A percentile compares a stretch with the other conserved stretches of the same genome.
These are phyloP conservation scores for Lophium mytilinum DNA, from an alignment of 495 filamentous ascomycete genomes.

Conservation along the genomic window DNA sequence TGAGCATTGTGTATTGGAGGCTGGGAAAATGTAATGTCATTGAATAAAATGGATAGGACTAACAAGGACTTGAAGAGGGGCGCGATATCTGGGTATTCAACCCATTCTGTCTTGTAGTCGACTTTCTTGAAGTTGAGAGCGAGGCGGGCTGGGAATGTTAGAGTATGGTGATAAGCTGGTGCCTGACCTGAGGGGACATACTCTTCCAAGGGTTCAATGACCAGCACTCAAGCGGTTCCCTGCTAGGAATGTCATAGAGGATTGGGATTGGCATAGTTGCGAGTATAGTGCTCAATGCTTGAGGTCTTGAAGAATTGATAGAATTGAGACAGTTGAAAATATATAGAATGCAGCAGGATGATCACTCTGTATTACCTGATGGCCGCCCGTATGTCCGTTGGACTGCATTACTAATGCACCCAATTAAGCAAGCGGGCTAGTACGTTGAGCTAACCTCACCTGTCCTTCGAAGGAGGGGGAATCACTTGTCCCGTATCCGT, in stretches of 20 bases:
- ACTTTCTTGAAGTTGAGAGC: constrained; percentile 54
- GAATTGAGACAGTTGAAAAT: not conserved
- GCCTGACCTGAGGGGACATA: not conserved
- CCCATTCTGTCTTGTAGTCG: constrained; percentile 57
- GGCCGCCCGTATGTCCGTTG: too few relatives aligned
- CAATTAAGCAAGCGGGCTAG: too few relatives aligned
- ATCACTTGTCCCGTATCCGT: too few relatives aligned
- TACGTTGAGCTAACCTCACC: too few relatives aligned
- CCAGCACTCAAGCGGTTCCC: constrained; percentile 39
- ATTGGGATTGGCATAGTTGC: constrained; percentile 15
- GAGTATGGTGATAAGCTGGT: not conserved
- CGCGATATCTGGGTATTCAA: constrained; percentile 55
- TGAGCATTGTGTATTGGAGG: not conserved
- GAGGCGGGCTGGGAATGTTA: constrained; percentile 41
- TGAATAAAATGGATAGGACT: constrained; percentile 9
- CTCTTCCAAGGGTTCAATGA: constrained; percentile 54
- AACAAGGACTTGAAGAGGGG: constrained; percentile 40
- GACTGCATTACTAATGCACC: too few relatives aligned
- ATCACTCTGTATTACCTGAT: too few relatives aligned
- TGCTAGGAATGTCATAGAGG: constrained; percentile 51
- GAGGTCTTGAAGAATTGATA: not conserved
- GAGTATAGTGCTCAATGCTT: not conserved
- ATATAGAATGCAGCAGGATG: too few relatives aligned
- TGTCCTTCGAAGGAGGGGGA: too few relatives aligned
- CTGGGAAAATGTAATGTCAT: not conserved